Evolutionary conservation across 2,329 filamentous ascomycete genomes (phyloP).

Genomic region (Beauveria sp.): DNA sequence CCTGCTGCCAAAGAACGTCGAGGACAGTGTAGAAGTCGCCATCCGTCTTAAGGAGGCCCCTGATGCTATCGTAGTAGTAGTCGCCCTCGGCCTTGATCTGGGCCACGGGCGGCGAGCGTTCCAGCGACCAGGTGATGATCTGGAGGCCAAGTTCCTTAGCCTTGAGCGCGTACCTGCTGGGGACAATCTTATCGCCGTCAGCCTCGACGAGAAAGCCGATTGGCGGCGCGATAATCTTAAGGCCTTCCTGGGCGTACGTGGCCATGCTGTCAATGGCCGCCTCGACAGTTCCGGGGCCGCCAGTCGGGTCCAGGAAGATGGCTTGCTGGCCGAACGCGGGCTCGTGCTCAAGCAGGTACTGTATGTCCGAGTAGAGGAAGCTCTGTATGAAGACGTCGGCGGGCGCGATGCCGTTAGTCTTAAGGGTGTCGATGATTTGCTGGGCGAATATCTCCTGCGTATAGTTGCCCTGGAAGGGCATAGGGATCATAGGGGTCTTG

Average conservation of each 20-base stretch:
- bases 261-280: constrained; percentile 49
- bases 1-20: constrained; percentile 53
- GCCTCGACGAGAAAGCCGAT: constrained; percentile 53
- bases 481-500: constrained; percentile 57
- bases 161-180: constrained; percentile 53
- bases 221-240: constrained; percentile 56
- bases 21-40: constrained; percentile 61
- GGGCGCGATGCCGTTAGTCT: constrained; percentile 43
- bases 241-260: constrained; percentile 48
- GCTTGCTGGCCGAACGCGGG: constrained; percentile 55
- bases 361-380: constrained; percentile 56
- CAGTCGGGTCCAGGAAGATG: constrained; percentile 57
- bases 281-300: constrained; percentile 43
- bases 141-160: constrained; percentile 55
- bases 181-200: constrained; percentile 47
- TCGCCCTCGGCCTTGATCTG: constrained; percentile 35
- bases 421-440: constrained; percentile 57
- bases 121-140: constrained; percentile 62
- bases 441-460: constrained; percentile 58
- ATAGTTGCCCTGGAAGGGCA: constrained; percentile 59
- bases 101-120: constrained; percentile 54
- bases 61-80: constrained; percentile 51
- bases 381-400: constrained; percentile 55
- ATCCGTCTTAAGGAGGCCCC: constrained; percentile 49
- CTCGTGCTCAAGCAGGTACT: constrained; percentile 58